Base-by-base conservation (phyloP, 768 basidiomycete genomes). In the Suillus occidentalis region DNA sequence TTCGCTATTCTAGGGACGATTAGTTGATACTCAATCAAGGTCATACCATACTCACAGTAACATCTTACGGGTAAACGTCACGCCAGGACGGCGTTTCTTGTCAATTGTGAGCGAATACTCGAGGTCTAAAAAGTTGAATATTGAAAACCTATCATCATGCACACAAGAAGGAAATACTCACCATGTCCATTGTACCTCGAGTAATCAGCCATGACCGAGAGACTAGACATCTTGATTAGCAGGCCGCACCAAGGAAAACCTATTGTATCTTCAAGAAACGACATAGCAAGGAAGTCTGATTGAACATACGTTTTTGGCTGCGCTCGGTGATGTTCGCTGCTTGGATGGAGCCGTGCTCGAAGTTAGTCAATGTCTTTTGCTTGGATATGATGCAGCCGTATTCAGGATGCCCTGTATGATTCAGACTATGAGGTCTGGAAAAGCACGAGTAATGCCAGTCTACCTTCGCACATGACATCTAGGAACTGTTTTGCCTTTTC, bases 231-330 rank as follows among this genome's bases (percentile, higher is more conserved):
- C 71, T 95, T 78, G 69, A 99, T 91, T 61, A 88, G 72, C 67
- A 89, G 84, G 2, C 96, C 97, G 78, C 97, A 99, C 91, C 95
- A 99, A 2, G 94, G 90, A 73, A 99, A 99, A 49, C 80, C 95
- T 95, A 67, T 18, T 12, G 22, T 4, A 4, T 58, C 16, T 40
- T 58, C 39, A 40, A 28, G 16, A 4, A 58, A 40, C 4, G 12
- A 10, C 2, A 25, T 16, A 28, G 39, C 2, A 40, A 2, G 18
- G 28, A 28, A 63, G 16, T 39, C 5, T 36, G 45, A 65, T 39
- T 2, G 5, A 39, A 72, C 67, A 67, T 73, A 82, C 85, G 72
- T 75, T 74, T 76, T 65, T 84, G 82, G 39, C 74, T 72, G 1
- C 83, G 80, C 59, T 80, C 80, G 6, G 81, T 81, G n/a, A 85